Percentiles rank a stretch among this genome's conserved stretches.
Conservation (phyloP, 371 early-diverging fungal genomes). For the Apophysomyces sp. region DNA sequence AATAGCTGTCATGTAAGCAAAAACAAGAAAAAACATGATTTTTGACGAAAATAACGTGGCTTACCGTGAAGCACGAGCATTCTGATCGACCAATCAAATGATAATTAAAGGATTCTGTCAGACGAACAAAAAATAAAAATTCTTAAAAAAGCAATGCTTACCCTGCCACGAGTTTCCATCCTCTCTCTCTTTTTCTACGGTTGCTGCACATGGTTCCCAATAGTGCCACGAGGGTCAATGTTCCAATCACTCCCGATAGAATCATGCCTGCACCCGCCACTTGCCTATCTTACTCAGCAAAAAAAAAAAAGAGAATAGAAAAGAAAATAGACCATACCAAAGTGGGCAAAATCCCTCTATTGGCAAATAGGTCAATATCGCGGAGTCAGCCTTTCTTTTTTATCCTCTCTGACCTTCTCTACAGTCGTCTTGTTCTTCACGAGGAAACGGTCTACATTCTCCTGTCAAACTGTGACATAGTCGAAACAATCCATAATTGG, state of each 20-base stretch:
- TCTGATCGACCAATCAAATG: constrained; percentile 5
- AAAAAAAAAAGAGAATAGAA: neutral
- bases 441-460: constrained; percentile 32
- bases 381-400: neutral
- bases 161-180: constrained; percentile 33
- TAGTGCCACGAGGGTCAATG: constrained; percentile 24
- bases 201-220: constrained; percentile 27
- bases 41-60: constrained; percentile 2
- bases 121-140: neutral
- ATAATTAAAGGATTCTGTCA: neutral
- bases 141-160: constrained; percentile 8
- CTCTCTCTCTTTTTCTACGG: constrained; percentile 27
- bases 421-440: constrained; percentile 20
- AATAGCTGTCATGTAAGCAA: neutral
- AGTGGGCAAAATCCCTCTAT: constrained; percentile 22
- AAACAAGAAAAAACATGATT: neutral
- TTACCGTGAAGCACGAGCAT: constrained; percentile 34
- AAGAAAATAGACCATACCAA: constrained; percentile 7
- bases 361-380: neutral
- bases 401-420: constrained; percentile 15
- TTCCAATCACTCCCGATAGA: constrained; percentile 22
- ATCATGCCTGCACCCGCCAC: constrained; percentile 28
- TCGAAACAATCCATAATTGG: constrained; percentile 20
- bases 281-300: constrained; percentile 14
- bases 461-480: constrained; percentile 16